Base-by-base conservation (phyloP, 208 protist species). In the Vickermania ingenoplastis region DNA sequence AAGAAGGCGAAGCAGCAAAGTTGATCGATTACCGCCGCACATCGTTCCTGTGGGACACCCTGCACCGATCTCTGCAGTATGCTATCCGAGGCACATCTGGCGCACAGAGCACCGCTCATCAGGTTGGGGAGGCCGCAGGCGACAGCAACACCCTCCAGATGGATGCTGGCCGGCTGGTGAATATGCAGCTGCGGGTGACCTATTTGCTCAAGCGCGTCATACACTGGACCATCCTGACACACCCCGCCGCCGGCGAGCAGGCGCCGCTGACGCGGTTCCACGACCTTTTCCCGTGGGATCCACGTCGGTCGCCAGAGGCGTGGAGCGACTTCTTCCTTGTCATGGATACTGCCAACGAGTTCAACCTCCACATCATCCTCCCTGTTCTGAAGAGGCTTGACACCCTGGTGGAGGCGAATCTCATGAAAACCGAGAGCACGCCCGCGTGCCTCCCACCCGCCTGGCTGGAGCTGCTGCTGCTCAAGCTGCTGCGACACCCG, bases 171-270 rank as follows among this genome's bases (percentile, higher is more conserved):
- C 57, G 71, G 7, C 79, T 77, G n/a, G 75, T 80, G 23, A 84
- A 77, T 60, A 78, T 87, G 75, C 82, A 89, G 66, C 75, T 89
- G 28, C 76, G 82, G 23, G 79, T 70, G 17, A 73, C 71, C 31
- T 94, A 94, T 58, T 66, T 94, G 13, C 65, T 94, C 25, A 91
- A 94, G 73, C 88, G 88, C 55, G 78, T 94, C 29, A 77, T 94
- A 14, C 59, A 79, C 50, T 27, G 88, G 28, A 87, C 77, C 26
- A 51, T 27, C 28, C 3, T 57, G 31, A 58, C 7, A 13, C 3
- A 49, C 31, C 48, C n/a, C 25, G 23, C 51, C 7, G 55, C 55
- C 5, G 41, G 24, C 53, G 2, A 27, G 27, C 17, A 58, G n/a
- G 48, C 53, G 31, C 41, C 50, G 1, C 2, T 58, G 0, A 31